Conservation (phyloP, 352 stramenopile genomes). For the Pythium aristosporum region DNA sequence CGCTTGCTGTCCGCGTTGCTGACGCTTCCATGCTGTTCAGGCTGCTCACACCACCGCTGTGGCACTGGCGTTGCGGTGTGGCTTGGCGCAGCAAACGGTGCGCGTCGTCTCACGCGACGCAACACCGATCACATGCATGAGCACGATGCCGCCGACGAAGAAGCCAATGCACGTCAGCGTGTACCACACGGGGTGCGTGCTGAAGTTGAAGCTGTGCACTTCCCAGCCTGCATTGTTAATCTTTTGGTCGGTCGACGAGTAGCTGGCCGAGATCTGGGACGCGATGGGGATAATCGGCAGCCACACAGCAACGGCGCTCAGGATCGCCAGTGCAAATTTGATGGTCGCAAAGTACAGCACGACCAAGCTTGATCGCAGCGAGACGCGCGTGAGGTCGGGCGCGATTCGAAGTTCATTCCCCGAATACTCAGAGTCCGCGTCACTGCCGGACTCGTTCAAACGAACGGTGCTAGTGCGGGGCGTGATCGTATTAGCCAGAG, state of each 20-base stretch:
- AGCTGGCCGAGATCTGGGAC: constrained; percentile 20
- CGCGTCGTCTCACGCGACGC: constrained; percentile 11
- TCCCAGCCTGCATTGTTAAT: constrained; percentile 3
- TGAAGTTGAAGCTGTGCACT: constrained; percentile 17
- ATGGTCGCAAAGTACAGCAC: constrained; percentile 8
- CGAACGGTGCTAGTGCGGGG: not conserved
- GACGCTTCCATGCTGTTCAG: too few species aligned
- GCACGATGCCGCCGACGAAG: constrained; percentile 7
- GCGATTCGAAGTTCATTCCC: not conserved
- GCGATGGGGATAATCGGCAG: constrained; percentile 3
- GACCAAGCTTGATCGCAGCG: not conserved
- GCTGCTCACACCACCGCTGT: not conserved
- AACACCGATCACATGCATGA: constrained; percentile 9
- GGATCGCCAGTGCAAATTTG: not conserved
- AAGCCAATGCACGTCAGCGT: constrained; percentile 10
- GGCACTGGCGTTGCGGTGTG: not conserved
- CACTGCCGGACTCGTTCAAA: not conserved
- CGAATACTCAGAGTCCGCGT: not conserved
- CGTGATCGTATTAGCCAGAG: constrained; percentile 13
- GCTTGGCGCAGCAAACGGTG: constrained; percentile 10
- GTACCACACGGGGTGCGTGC: constrained; percentile 10
- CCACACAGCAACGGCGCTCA: not conserved
- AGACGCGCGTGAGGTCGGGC: constrained; percentile 1
- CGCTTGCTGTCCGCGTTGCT: too few species aligned
- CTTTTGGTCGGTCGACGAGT: not conserved